Percentiles rank a stretch among this genome's conserved stretches.
These are phyloP conservation scores for Sisymbrium altissimum DNA, from an alignment of 345 rosid species.

Conservation along the genomic window DNA sequence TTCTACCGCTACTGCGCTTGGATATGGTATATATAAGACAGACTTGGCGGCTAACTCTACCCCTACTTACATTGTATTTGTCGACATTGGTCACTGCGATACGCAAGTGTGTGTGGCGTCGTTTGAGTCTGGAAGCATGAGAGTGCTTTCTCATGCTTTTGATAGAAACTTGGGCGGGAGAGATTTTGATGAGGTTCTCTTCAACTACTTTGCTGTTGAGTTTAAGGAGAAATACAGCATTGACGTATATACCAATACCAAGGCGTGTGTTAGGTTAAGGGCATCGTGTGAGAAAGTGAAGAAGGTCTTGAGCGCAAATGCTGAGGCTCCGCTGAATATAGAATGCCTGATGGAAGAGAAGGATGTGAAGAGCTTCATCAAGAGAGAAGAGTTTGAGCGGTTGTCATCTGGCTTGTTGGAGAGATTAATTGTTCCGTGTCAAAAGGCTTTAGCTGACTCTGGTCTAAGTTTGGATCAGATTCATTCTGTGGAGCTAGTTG, in stretches of 20 bases:
- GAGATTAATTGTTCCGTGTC: constrained; percentile 48
- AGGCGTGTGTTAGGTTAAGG: constrained; percentile 56
- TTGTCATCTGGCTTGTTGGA: constrained; percentile 48
- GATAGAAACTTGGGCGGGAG: constrained; percentile 57
- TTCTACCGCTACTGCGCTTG: constrained; percentile 63
- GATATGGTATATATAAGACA: constrained; percentile 66
- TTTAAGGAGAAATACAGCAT: constrained; percentile 56
- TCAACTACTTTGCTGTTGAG: constrained; percentile 45
- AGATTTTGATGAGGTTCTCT: constrained; percentile 60
- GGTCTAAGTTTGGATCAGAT: constrained; percentile 49
- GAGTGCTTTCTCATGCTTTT: constrained; percentile 53
- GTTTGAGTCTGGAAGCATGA: constrained; percentile 52
- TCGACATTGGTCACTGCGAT: constrained; percentile 64
- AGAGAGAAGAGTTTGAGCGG: constrained; percentile 62
- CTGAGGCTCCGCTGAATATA: constrained; percentile 59
- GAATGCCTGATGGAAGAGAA: constrained; percentile 73
- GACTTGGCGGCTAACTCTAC: constrained; percentile 41
- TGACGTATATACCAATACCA: constrained; percentile 54
- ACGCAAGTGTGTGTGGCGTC: constrained; percentile 56
- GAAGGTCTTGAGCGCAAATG: constrained; percentile 70
- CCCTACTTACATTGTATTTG: constrained; percentile 46
- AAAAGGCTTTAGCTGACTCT: constrained; percentile 56
- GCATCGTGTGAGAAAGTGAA: constrained; percentile 64
- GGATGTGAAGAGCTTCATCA: constrained; percentile 63
- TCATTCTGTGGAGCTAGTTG: constrained; percentile 65